A percentile compares a stretch with the other conserved stretches of the same genome.
These are phyloP conservation scores for Chamaecyparis obtusa DNA, from an alignment of 75 land plant species.

Conservation along the genomic window DNA sequence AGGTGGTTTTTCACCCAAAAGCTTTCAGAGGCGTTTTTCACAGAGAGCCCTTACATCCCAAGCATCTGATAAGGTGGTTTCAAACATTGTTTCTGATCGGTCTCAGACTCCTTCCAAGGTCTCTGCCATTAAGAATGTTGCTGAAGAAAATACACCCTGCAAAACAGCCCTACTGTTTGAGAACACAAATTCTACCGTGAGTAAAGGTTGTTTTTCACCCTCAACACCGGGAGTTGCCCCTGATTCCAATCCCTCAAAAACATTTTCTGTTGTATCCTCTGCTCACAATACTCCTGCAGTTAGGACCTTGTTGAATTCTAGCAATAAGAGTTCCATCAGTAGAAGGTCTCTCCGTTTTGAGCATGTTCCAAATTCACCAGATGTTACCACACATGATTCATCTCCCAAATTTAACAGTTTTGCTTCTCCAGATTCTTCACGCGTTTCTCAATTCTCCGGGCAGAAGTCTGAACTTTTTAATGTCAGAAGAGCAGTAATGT, in stretches of 20 bases:
- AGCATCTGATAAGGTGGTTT: background rate
- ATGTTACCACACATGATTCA: background rate
- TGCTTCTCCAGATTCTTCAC: slow-evolving; percentile 8
- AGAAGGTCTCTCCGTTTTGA: background rate
- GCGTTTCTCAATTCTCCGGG: background rate
- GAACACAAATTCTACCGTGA: background rate
- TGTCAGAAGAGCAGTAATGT: background rate
- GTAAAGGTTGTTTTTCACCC: slow-evolving; percentile 1
- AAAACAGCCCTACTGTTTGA: background rate
- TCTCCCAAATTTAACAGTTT: slow-evolving; percentile 1
- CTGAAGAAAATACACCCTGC: background rate
- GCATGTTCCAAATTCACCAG: background rate
- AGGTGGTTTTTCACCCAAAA: slow-evolving; percentile 17
- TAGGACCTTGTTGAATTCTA: background rate
- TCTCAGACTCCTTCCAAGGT: background rate
- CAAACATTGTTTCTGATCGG: background rate
- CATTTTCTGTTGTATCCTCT: background rate
- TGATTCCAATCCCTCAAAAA: background rate
- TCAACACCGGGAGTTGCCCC: background rate
- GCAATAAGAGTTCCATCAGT: background rate
- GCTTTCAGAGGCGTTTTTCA: slow-evolving; percentile 31
- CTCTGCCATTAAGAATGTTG: background rate
- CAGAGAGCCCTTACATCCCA: background rate
- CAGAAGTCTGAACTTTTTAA: background rate
- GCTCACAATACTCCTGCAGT: background rate